These are phyloP conservation scores for Halophytophthora batemanensis DNA, from an alignment of 352 stramenopile genomes.

Conservation along the genomic window DNA sequence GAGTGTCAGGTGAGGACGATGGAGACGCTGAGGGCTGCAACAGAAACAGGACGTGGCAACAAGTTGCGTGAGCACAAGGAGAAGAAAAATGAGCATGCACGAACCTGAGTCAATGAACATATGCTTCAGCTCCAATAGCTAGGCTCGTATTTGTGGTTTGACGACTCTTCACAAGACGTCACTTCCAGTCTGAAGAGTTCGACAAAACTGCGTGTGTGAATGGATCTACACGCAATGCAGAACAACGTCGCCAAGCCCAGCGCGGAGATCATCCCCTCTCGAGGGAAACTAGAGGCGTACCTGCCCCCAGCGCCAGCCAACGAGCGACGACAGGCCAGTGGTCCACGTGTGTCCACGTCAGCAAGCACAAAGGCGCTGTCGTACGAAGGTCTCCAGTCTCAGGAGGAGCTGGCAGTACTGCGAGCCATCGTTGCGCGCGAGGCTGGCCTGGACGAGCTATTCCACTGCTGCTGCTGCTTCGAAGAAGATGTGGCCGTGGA, in stretches of 20 bases:
- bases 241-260: too few species aligned
- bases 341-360: conserved; percentile 2
- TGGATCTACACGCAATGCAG: too few species aligned
- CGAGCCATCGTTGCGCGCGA: conserved; percentile 63
- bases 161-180: too few species aligned
- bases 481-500: conserved; percentile 37
- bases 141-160: too few species aligned
- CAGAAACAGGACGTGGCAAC: too few species aligned
- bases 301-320: conserved; percentile 3
- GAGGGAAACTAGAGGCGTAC: conserved; percentile 6
- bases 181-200: too few species aligned
- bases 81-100: too few species aligned
- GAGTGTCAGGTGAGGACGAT: conserved; percentile 5
- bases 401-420: conserved; percentile 66
- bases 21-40: background rate
- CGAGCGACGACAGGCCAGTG: conserved; percentile 4
- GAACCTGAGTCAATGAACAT: too few species aligned
- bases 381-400: conserved; percentile 49
- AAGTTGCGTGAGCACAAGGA: too few species aligned
- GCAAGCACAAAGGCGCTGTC: conserved; percentile 38
- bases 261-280: too few species aligned
- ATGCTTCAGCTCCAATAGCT: too few species aligned
- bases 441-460: conserved; percentile 44
- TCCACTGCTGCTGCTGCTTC: conserved; percentile 50
- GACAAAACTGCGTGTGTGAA: too few species aligned